Conservation (phyloP, 768 basidiomycete species). For the Boletus sp. region DNA sequence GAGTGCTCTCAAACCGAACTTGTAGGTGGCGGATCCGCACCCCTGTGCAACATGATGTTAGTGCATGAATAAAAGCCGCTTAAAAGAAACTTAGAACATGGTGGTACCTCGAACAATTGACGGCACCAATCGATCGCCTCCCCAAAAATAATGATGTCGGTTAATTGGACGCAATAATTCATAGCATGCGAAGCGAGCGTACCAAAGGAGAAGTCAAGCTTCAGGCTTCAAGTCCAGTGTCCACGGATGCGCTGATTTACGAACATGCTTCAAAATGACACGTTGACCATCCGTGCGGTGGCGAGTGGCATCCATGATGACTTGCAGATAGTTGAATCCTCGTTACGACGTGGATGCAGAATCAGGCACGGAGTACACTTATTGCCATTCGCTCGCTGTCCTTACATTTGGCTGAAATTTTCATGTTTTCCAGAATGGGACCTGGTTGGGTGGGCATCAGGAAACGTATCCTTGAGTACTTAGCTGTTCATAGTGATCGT, state of each 20-base stretch:
- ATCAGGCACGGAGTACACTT: not conserved
- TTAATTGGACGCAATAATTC: no score
- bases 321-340: conserved; percentile 6
- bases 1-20: not conserved
- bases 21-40: not conserved
- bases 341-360: not conserved
- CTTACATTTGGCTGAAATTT: not conserved
- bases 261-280: conserved; percentile 30
- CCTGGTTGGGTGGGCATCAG: not conserved
- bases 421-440: not conserved
- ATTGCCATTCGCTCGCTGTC: not conserved
- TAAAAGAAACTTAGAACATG: not conserved
- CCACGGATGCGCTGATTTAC: conserved; percentile 9
- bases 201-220: not conserved
- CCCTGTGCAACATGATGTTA: no score
- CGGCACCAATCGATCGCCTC: not conserved
- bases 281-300: conserved; percentile 17
- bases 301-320: conserved; percentile 30
- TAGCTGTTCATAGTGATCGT: not conserved
- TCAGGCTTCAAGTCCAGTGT: conserved; percentile 26
- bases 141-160: not conserved
- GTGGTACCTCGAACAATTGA: not conserved
- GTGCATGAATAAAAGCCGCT: no score
- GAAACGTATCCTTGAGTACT: conserved; percentile 1
- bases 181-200: not conserved